Percentiles rank a stretch among this genome's conserved stretches.
Evolutionary conservation across 2,329 filamentous ascomycete species (phyloP).

Genomic region (Moelleriella libera): DNA sequence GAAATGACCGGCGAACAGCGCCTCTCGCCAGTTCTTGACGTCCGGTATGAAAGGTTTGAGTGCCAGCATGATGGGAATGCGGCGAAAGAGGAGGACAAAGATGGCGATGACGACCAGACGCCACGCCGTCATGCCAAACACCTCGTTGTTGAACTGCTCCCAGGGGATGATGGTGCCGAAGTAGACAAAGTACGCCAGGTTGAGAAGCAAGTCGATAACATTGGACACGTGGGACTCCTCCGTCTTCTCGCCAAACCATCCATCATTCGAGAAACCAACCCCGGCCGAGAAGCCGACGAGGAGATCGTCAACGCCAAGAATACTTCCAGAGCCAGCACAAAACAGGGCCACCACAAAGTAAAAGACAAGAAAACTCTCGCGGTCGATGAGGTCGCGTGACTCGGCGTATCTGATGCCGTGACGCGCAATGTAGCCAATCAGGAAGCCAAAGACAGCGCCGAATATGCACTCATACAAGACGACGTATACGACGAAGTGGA

Average conservation of each 20-base stretch:
- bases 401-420: slow-evolving; percentile 85
- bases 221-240: slow-evolving; percentile 98
- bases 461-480: slow-evolving; percentile 94
- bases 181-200: slow-evolving; percentile 96
- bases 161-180: slow-evolving; percentile 95
- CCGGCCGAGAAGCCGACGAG: slow-evolving; percentile 89
- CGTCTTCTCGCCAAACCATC: slow-evolving; percentile 96
- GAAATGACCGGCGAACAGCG: slow-evolving; percentile 92
- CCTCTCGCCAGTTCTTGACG: slow-evolving; percentile 95
- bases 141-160: slow-evolving; percentile 70
- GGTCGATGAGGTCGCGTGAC: slow-evolving; percentile 71
- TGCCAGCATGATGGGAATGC: slow-evolving; percentile 85
- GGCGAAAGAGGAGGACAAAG: slow-evolving; percentile 86
- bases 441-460: slow-evolving; percentile 76
- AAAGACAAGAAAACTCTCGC: slow-evolving; percentile 95
- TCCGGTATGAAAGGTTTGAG: slow-evolving; percentile 91
- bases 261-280: slow-evolving; percentile 98
- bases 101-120: slow-evolving; percentile 85
- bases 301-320: slow-evolving; percentile 84
- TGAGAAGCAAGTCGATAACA: slow-evolving; percentile 94
- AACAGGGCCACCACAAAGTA: slow-evolving; percentile 96
- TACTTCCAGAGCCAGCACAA: slow-evolving; percentile 83
- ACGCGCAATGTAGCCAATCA: slow-evolving; percentile 77
- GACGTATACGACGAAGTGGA: slow-evolving; percentile 80
- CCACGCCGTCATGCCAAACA: slow-evolving; percentile 71